Percentiles rank a stretch among this genome's conserved stretches.
Evolutionary conservation across 805 yeast genomes (phyloP).

Genomic region (Candida insectorum): DNA sequence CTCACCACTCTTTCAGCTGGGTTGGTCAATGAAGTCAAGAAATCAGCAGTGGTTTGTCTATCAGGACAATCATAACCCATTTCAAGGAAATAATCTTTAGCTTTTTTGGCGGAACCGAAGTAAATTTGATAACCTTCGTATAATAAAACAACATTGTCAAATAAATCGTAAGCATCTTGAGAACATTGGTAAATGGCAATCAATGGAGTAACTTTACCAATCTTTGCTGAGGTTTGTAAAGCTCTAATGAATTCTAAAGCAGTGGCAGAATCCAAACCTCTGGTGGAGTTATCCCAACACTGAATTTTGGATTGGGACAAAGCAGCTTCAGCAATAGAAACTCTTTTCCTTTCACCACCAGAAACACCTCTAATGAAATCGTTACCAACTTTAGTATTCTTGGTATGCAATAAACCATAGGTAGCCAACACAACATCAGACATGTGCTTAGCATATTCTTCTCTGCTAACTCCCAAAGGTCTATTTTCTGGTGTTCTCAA

Average conservation of each 20-base stretch:
- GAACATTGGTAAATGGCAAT: slow-evolving; percentile 58
- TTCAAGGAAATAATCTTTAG: slow-evolving; percentile 47
- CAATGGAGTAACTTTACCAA: slow-evolving; percentile 50
- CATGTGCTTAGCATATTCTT: slow-evolving; percentile 37
- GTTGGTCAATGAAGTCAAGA: slow-evolving; percentile 63
- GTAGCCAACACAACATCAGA: slow-evolving; percentile 43
- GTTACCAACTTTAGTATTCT: slow-evolving; percentile 59
- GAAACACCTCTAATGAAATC: slow-evolving; percentile 71
- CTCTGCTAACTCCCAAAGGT: slow-evolving; percentile 39
- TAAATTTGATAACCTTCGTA: slow-evolving; percentile 47
- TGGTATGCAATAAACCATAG: slow-evolving; percentile 50
- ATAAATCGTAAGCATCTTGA: slow-evolving; percentile 46
- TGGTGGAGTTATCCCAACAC: slow-evolving; percentile 72
- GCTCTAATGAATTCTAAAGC: slow-evolving; percentile 73
- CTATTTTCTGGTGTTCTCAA: slow-evolving; percentile 44
- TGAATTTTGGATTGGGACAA: slow-evolving; percentile 55
- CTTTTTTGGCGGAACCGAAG: slow-evolving; percentile 41
- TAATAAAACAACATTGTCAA: slow-evolving; percentile 45
- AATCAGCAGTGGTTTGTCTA: slow-evolving; percentile 69
- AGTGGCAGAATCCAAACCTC: slow-evolving; percentile 83
- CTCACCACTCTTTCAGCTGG: slow-evolving; percentile 55
- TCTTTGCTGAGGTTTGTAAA: slow-evolving; percentile 55
- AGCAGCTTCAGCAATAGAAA: slow-evolving; percentile 75
- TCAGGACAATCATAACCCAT: slow-evolving; percentile 64
- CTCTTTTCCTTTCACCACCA: slow-evolving; percentile 86